Evolutionary conservation across 768 basidiomycete species (phyloP), one percentile per base, ranked within the genome.

Genomic region (Lentinus brumalis): DNA sequence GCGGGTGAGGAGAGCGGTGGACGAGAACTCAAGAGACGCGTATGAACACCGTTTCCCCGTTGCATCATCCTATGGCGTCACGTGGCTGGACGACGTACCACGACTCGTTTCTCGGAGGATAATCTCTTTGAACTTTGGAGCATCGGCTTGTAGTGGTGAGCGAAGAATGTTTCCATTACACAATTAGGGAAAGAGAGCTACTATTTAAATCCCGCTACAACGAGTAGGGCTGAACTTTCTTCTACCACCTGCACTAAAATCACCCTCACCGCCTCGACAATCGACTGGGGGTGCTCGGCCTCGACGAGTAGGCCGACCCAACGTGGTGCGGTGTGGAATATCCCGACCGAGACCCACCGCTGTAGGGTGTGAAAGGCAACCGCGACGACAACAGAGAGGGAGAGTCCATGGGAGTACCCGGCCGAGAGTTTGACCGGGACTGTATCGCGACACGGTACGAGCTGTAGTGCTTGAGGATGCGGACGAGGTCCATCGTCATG

Each of bases 401-500:
- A 15, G 86, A 85, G 29, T 77, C 79, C 70, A 81, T 76, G 1
- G 89, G 89, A 0, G 88, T 91, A 16, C 80, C 86, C 30, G 88
- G 84, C 61, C 86, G 81, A 42, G 90, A 89, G 63, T 80, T 87
- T 39, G 79, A 74, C 50, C 81, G 77, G 1, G 88, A 89, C 70
- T 83, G 85, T 29, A 74, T 74, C 5, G 78, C 74, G 66, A 82
- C 72, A 54, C 87, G 78, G 72, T 92, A 91, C 10, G 86, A 81
- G 64, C 82, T 86, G 72, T 87, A 91, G 49, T 79, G 80, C 66
- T 91, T 85, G 55, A 96, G 74, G 49, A 94, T 83, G 46, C 80
- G 74, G 26, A 94, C 92, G 54, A 94, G 79, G 63, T 89, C 85
- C 62, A 83, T 80, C 5, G 91, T 91, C 67, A 94, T 77, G 29